These are phyloP conservation scores for Arabidopsis arenosa DNA, from an alignment of 345 rosid species.

Conservation along the genomic window DNA sequence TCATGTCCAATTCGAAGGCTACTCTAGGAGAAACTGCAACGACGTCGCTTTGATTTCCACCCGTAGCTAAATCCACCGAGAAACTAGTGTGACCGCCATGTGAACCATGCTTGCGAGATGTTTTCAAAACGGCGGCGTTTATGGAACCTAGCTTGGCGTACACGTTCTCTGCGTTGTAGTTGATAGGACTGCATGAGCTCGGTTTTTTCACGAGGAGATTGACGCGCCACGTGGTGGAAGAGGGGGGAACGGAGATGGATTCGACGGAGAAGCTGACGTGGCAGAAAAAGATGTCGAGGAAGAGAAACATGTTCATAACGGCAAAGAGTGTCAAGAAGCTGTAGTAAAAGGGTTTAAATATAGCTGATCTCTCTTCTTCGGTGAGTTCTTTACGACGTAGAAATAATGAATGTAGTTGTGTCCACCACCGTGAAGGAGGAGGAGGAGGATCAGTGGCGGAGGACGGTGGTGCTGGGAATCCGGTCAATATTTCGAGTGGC, in stretches of 20 bases:
- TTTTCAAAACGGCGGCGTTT: slow-evolving; percentile 19
- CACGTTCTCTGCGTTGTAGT: slow-evolving; percentile 9
- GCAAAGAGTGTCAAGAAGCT: fast-evolving
- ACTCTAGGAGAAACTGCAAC: not conserved
- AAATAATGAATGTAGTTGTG: not conserved
- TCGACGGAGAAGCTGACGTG: slow-evolving; percentile 30
- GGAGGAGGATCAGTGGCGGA: not conserved
- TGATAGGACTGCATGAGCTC: not conserved
- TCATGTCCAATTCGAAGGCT: slow-evolving; percentile 12
- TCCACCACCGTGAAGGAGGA: slow-evolving; percentile 29
- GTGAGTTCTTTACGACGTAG: not conserved
- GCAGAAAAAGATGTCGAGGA: not conserved
- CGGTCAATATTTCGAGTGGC: not conserved
- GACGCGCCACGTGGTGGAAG: slow-evolving; percentile 6
- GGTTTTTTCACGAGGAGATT: slow-evolving; percentile 28
- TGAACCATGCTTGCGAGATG: not conserved
- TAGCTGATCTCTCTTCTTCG: not conserved
- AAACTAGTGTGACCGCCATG: slow-evolving; percentile 8
- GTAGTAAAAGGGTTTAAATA: not conserved
- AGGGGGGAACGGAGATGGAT: slow-evolving; percentile 11
- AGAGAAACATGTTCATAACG: not conserved
- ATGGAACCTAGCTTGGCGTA: slow-evolving; percentile 20
- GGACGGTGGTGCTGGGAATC: not conserved
- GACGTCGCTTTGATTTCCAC: not conserved
- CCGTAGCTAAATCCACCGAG: slow-evolving; percentile 26